Evolutionary conservation across 495 filamentous ascomycete genomes (phyloP).

Genomic region (Penicillium nucicola): DNA sequence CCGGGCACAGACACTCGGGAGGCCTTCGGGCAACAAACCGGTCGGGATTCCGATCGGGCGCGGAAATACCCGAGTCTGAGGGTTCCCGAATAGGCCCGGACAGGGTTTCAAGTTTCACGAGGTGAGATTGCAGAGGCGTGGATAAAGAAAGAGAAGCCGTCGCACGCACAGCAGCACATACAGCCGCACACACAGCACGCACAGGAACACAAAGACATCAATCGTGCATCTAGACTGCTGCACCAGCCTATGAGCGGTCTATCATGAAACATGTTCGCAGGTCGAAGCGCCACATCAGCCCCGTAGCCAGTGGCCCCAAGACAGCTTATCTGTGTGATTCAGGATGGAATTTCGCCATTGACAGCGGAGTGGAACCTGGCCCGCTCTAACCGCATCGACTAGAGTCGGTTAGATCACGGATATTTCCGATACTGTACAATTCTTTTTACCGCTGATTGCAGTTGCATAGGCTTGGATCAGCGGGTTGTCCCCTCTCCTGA

Average conservation of each 20-base stretch:
- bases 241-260: background rate
- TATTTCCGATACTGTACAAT: slow-evolving; percentile 10
- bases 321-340: slow-evolving; percentile 1
- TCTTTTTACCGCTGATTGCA: too few relatives aligned
- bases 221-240: too few relatives aligned
- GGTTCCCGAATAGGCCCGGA: slow-evolving; percentile 19
- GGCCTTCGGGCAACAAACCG: slow-evolving; percentile 10
- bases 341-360: background rate
- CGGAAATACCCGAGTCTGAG: slow-evolving; percentile 18
- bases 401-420: slow-evolving; percentile 4
- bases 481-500: too few relatives aligned
- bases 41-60: slow-evolving; percentile 28
- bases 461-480: too few relatives aligned
- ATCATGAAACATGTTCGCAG: background rate
- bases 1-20: slow-evolving; percentile 19
- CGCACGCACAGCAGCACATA: too few relatives aligned
- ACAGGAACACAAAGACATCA: too few relatives aligned
- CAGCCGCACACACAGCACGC: too few relatives aligned
- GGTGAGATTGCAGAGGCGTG: too few relatives aligned
- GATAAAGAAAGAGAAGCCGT: too few relatives aligned
- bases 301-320: background rate
- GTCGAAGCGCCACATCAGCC: background rate
- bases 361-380: background rate
- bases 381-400: slow-evolving; percentile 11
- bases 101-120: background rate